A percentile compares a stretch with the other conserved stretches of the same genome.
Evolutionary conservation across 202 grass and related monocot species (phyloP).

Genomic region (Panicum hallii): DNA sequence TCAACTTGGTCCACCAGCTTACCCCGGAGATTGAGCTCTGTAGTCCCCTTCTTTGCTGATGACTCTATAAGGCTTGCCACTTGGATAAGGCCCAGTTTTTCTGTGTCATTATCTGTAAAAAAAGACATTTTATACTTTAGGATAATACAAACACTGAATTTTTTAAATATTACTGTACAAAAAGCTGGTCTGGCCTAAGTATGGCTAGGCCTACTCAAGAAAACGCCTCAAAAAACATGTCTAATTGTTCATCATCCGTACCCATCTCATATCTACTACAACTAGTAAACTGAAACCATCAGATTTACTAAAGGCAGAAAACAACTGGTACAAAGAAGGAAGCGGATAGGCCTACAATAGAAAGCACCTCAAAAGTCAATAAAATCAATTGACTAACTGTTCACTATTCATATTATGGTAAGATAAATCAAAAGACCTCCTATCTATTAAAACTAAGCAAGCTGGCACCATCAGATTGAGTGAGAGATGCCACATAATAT

Average conservation of each 20-base stretch:
- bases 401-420: neutral
- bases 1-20: conserved; percentile 92
- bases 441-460: conserved; percentile 1
- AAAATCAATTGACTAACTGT: conserved; percentile 4
- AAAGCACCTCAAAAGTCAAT: conserved; percentile 22
- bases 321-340: neutral
- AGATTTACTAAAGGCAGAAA: neutral
- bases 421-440: neutral
- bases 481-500: neutral
- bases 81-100: conserved; percentile 95
- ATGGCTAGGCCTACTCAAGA: neutral
- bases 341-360: neutral
- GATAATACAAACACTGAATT: neutral
- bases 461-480: neutral
- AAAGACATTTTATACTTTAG: conserved; percentile 28
- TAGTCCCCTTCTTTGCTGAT: conserved; percentile 78
- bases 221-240: neutral
- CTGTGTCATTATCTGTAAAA: conserved; percentile 47
- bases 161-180: conserved; percentile 4
- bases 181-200: neutral
- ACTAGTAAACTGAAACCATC: neutral
- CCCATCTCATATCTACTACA: neutral
- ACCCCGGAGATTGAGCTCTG: conserved; percentile 75
- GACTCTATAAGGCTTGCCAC: conserved; percentile 92
- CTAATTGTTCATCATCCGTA: neutral